Conservation (phyloP, 1,284 basidiomycete genomes). For the Irpex lacteus region DNA sequence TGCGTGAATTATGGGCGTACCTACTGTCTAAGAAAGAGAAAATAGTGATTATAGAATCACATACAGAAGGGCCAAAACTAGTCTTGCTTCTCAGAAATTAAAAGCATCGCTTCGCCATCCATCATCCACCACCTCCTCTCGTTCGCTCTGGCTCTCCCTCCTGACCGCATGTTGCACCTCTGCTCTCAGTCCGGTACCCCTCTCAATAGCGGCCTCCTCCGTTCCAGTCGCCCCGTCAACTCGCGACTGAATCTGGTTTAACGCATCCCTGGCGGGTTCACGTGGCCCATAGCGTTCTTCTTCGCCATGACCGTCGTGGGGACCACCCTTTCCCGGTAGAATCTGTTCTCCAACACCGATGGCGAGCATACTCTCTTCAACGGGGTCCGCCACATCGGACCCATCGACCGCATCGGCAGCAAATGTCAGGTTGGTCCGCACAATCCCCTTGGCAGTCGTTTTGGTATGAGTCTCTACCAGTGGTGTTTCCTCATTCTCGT, state of each 20-base stretch:
- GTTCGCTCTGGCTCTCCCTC: neutral
- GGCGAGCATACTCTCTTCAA: slow-evolving; percentile 36
- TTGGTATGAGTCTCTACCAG: slow-evolving; percentile 24
- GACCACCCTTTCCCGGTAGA: slow-evolving; percentile 40
- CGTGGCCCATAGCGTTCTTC: slow-evolving; percentile 13
- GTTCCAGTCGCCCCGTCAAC: slow-evolving; percentile 10
- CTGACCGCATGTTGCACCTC: slow-evolving; percentile 4
- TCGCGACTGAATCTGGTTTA: slow-evolving; percentile 14
- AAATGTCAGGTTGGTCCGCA: slow-evolving; percentile 33
- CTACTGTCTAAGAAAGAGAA: too few species aligned
- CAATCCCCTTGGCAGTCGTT: slow-evolving; percentile 36
- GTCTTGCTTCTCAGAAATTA: neutral
- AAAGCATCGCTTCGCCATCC: slow-evolving; percentile 9
- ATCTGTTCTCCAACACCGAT: slow-evolving; percentile 45
- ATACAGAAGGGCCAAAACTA: too few species aligned
- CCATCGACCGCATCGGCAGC: too few species aligned
- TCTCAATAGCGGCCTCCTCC: neutral
- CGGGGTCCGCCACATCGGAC: too few species aligned
- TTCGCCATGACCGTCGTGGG: slow-evolving; percentile 24
- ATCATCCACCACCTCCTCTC: slow-evolving; percentile 2
- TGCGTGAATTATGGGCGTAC: too few species aligned
- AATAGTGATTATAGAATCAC: too few species aligned
- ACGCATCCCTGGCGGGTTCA: slow-evolving; percentile 14
- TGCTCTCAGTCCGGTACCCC: neutral
- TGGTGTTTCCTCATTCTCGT: slow-evolving; percentile 16